Base-by-base conservation (phyloP, 2,329 filamentous ascomycete species). In the Penicillium sp. region DNA sequence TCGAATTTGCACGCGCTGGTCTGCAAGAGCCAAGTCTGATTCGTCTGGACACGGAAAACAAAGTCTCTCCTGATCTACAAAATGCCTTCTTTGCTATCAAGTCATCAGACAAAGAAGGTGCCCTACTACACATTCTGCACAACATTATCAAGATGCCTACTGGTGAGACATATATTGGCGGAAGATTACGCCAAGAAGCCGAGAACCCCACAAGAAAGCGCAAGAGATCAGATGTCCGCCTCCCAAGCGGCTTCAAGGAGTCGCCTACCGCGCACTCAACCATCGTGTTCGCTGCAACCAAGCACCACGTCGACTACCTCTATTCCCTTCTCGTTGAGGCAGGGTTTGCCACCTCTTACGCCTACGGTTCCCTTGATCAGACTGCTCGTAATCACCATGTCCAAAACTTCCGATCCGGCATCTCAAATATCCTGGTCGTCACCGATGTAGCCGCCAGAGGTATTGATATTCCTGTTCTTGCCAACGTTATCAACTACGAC, bases 401-500 rank as follows among this genome's bases (percentile, higher is more conserved):
- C 15, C 89, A 96, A 58, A 88, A 93, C 62, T 99, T 99, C 74
- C 84, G 96, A 58, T 83, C 82, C 25, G 94, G 94, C 7, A 84
- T 89, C 62, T 89, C 91, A 0, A 93, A 96, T 66, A 92, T 99
- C 48, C 79, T 99, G 9, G 93, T 99, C 3, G 93, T 97, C 44
- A 99, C 94, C 1, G 94, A 99, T 73, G 92, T 99, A 53, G 94
- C 94, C 15, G 94, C 94, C 23, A 85, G 94, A 81, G 93, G 94
- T 86, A 96, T 99, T 61, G 94, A 99, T 85, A 96, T 99, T 65
- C 94, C 94, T 0, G 85, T 97, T 47, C 82, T 99, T 36, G 93
- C 91, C 56, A 97, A 99, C 72, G 94, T 99, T 58, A 93, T 99
- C 80, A 97, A 99, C 80, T 99, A 96, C 76, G 93, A 97, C 71